Evolutionary conservation across 2,329 filamentous ascomycete species (phyloP).

Genomic region (Fusarium dimerum): DNA sequence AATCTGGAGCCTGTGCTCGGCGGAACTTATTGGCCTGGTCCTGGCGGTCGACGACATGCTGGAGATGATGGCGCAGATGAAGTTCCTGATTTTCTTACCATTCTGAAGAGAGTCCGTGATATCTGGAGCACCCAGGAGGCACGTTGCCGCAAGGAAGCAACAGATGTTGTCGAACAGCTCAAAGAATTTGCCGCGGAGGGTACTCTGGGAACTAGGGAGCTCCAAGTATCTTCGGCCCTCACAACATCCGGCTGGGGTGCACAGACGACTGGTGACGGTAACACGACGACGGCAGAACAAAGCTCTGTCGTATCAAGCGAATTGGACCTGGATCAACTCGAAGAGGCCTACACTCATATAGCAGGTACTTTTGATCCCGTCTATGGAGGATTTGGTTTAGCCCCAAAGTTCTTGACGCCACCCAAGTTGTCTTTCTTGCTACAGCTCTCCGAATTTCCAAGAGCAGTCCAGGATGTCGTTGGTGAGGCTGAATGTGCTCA

Average conservation of each 20-base stretch:
- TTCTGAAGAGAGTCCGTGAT: conserved; percentile 74
- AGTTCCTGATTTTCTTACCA: conserved; percentile 77
- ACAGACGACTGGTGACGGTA: conserved; percentile 30
- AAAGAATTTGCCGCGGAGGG: conserved; percentile 89
- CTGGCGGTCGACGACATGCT: conserved; percentile 53
- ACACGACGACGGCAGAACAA: conserved; percentile 21
- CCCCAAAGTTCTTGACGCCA: conserved; percentile 89
- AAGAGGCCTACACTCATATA: conserved; percentile 85
- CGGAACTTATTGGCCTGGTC: conserved; percentile 92
- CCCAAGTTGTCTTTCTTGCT: conserved; percentile 83
- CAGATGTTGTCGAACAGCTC: conserved; percentile 78
- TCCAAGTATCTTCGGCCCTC: conserved; percentile 32
- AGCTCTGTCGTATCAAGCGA: conserved; percentile 57
- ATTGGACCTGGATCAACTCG: conserved; percentile 85
- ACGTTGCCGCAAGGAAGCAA: conserved; percentile 80
- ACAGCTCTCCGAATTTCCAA: conserved; percentile 69
- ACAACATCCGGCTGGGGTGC: conserved; percentile 34
- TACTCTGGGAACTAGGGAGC: conserved; percentile 55
- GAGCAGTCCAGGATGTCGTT: conserved; percentile 81
- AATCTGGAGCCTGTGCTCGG: conserved; percentile 93
- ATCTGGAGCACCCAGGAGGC: conserved; percentile 83
- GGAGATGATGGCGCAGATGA: conserved; percentile 49
- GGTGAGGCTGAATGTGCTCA: conserved; percentile 74
- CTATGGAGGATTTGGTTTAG: conserved; percentile 77
- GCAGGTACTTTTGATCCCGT: conserved; percentile 75